Evolutionary conservation across 306 rosid genomes (phyloP).

Genomic region (Trifolium fragiferum): DNA sequence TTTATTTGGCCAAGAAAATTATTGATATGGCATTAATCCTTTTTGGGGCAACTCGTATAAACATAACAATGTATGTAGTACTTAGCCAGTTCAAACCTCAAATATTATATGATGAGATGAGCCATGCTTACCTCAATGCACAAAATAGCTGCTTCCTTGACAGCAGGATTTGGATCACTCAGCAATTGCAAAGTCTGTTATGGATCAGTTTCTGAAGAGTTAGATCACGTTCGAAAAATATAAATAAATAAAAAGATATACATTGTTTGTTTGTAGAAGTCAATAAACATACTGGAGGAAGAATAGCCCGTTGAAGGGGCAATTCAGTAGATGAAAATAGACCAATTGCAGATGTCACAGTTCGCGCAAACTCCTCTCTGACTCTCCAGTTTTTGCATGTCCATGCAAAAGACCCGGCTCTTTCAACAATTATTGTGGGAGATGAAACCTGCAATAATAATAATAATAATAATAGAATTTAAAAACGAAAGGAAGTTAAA

Average conservation of each 20-base stretch:
- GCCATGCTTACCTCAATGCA: constrained; percentile 82
- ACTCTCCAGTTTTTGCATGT: constrained; percentile 95
- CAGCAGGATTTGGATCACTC: constrained; percentile 85
- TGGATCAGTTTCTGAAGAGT: constrained; percentile 26
- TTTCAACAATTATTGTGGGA: constrained; percentile 94
- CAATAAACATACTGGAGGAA: constrained; percentile 79
- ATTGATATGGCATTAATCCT: neutral
- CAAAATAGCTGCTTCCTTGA: constrained; percentile 86
- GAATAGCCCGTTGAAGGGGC: constrained; percentile 87
- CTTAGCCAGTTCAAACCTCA: constrained; percentile 25
- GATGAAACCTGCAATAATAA: constrained; percentile 77
- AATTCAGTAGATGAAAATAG: constrained; percentile 94
- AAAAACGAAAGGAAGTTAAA: constrained; percentile 33
- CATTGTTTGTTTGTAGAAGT: constrained; percentile 18
- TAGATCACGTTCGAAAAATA: constrained; percentile 23
- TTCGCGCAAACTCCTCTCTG: constrained; percentile 94
- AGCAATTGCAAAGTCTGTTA: constrained; percentile 92
- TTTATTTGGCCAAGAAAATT: constrained; percentile 20
- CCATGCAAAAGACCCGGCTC: constrained; percentile 99
- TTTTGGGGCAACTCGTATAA: constrained; percentile 10
- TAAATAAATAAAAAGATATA: constrained; percentile 16
- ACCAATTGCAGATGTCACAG: constrained; percentile 93
- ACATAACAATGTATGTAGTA: constrained; percentile 19
- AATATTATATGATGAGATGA: constrained; percentile 22
- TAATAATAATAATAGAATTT: constrained; percentile 10